Base-by-base conservation (phyloP, 306 rosid species). In the Quercus dentata region DNA sequence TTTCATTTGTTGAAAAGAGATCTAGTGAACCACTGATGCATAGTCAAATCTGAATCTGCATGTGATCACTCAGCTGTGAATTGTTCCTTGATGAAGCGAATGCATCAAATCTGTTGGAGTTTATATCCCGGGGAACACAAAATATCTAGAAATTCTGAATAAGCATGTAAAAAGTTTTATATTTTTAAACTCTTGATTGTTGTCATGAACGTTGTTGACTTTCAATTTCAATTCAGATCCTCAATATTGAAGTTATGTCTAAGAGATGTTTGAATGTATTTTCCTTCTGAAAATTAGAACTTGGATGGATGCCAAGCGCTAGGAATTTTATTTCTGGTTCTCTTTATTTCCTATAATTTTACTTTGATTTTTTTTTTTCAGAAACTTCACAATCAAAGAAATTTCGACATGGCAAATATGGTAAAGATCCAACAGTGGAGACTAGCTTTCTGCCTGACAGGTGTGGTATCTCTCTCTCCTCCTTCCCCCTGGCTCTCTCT, bases 381-480 rank as follows among this genome's bases (percentile, higher is more conserved):
- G 98, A 71, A 58, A 73, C 52, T 81, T 31, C 55, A 54, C 92
- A 88, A 63, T 41, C 94, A 78, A 80, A 74, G 72, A 85, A 81
- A 73, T 56, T 83, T 51, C 71, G 81, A 61, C n/a, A 77, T 77
- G 85, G 90, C 44, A 92, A 91, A 87, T 87, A 91, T 84, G 99
- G 97, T 69, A 95, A 95, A 91, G 98, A 93, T 84, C 99, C 99
- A 78, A 93, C 94, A 2, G 98, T 93, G 27, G 99, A 95, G 88
- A 95, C 99, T 74, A 77, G 99, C 90, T 95, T 95, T 84, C 88
- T 95, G 75, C 99, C 99, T 38, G 99, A 95, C 86, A 95, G 99
- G 99, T 95, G 71, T 69, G 74, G 70, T 61, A 12, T 83, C 82
- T 69, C 81, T 83, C 82, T 62, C 35, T 69, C 71, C 27, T 74